These are phyloP conservation scores for Penstemon barbatus DNA, from an alignment of 257 asterid genomes.

Conservation along the genomic window DNA sequence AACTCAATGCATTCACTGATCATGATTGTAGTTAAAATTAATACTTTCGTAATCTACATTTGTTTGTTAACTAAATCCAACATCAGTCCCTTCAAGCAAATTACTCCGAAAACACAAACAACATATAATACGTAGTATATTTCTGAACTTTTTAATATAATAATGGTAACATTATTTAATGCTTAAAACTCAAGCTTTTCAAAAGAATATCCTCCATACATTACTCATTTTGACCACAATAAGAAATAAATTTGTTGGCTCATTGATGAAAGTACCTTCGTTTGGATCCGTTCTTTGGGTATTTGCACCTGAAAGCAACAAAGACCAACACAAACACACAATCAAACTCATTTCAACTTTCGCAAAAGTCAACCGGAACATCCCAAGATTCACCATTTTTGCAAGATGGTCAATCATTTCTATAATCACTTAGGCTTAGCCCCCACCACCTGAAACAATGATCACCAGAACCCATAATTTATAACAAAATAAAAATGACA, in stretches of 20 bases:
- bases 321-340: slow-evolving; percentile 47
- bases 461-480: slow-evolving; percentile 17
- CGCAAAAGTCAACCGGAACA: slow-evolving; percentile 32
- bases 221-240: too few species aligned
- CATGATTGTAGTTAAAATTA: slow-evolving; percentile 5
- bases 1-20: slow-evolving; percentile 61
- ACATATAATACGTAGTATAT: background rate
- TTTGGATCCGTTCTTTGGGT: slow-evolving; percentile 57
- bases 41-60: too few species aligned
- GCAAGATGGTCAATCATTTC: slow-evolving; percentile 30
- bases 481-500: background rate
- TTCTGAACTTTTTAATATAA: too few species aligned
- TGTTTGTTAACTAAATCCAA: too few species aligned
- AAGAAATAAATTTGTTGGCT: too few species aligned
- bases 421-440: slow-evolving; percentile 15
- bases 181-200: too few species aligned
- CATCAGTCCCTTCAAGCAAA: background rate
- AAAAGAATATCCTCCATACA: too few species aligned
- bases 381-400: slow-evolving; percentile 32
- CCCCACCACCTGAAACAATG: slow-evolving; percentile 29
- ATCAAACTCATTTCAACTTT: slow-evolving; percentile 30
- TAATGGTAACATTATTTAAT: too few species aligned
- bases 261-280: slow-evolving; percentile 50
- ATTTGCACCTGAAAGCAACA: slow-evolving; percentile 40
- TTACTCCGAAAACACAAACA: background rate